Conservation (phyloP, 306 rosid species). For the Oemleria cerasiformis region DNA sequence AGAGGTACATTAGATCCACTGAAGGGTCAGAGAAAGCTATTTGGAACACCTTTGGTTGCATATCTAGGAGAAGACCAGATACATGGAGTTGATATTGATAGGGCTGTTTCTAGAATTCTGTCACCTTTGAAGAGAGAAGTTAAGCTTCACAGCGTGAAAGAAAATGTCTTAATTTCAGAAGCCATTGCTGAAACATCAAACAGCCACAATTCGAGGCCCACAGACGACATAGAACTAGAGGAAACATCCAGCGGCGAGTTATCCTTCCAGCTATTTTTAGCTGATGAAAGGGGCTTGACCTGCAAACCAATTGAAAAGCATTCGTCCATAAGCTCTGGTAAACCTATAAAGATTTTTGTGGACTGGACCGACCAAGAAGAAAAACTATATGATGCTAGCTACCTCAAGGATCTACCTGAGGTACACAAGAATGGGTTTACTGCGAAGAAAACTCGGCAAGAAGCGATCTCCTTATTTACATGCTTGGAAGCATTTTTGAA, state of each 20-base stretch:
- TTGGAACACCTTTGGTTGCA: constrained; percentile 86
- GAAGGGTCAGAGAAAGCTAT: constrained; percentile 71
- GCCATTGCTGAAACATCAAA: constrained; percentile 48
- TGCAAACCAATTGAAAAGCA: constrained; percentile 65
- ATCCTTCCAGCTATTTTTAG: constrained; percentile 61
- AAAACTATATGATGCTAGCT: constrained; percentile 66
- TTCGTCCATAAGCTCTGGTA: constrained; percentile 47
- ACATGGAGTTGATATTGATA: constrained; percentile 56
- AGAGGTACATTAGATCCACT: constrained; percentile 48
- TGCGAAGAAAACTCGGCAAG: constrained; percentile 85
- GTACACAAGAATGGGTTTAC: constrained; percentile 70
- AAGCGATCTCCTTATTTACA: constrained; percentile 89
- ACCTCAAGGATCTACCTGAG: constrained; percentile 91
- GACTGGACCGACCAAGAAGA: constrained; percentile 82
- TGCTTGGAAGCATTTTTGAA: constrained; percentile 97
- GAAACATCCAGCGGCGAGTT: constrained; percentile 49
- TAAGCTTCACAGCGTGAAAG: constrained; percentile 55
- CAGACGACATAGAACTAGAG: constrained; percentile 40
- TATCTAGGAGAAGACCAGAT: constrained; percentile 56
- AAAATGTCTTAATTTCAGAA: constrained; percentile 63
- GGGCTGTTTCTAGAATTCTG: constrained; percentile 55
- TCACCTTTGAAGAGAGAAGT: constrained; percentile 64
- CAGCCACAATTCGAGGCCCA: constrained; percentile 34
- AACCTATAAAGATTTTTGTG: constrained; percentile 49
- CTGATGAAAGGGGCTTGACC: constrained; percentile 44